phyloP scores from a whole-genome alignment of 805 yeast species.

The Cyberlindnera euphorbiiphila region DNA sequence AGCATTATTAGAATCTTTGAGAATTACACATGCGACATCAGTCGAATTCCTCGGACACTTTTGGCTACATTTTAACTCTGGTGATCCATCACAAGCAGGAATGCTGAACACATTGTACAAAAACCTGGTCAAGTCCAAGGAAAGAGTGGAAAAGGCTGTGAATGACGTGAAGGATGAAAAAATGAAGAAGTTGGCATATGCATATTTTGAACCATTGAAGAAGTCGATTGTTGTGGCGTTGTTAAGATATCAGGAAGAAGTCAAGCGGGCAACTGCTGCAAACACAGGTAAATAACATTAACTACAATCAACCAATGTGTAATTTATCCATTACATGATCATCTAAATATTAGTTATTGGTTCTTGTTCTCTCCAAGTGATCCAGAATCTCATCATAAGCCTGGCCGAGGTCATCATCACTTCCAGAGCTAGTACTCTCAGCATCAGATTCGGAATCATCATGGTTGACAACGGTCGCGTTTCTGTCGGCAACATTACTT shows the following conservation, averaged over 20 bases:
- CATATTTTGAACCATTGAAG: constrained; percentile 41
- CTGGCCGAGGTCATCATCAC: constrained; percentile 22
- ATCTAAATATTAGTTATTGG: constrained; percentile 12
- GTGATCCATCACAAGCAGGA: constrained; percentile 41
- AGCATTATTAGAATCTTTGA: constrained; percentile 44
- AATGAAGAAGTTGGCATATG: constrained; percentile 27
- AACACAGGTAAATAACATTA: neutral
- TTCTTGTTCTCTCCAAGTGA: constrained; percentile 33
- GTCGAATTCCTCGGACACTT: constrained; percentile 74
- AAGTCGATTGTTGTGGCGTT: constrained; percentile 45
- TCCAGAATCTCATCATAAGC: constrained; percentile 41
- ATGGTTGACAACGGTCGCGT: constrained; percentile 7
- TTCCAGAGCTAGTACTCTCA: constrained; percentile 10
- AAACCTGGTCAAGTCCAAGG: constrained; percentile 45
- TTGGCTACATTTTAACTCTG: constrained; percentile 59
- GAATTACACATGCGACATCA: constrained; percentile 66
- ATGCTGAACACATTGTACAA: constrained; percentile 43
- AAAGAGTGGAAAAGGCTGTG: constrained; percentile 38
- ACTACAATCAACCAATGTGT: no score
- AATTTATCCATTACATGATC: neutral
- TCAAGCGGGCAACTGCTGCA: constrained; percentile 2
- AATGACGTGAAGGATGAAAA: constrained; percentile 29
- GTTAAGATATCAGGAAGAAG: constrained; percentile 37
- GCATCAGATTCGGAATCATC: constrained; percentile 8
- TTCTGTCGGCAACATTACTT: constrained; percentile 10